These are phyloP conservation scores for Erysimum cheiri DNA, from an alignment of 441 rosid genomes.

Conservation along the genomic window DNA sequence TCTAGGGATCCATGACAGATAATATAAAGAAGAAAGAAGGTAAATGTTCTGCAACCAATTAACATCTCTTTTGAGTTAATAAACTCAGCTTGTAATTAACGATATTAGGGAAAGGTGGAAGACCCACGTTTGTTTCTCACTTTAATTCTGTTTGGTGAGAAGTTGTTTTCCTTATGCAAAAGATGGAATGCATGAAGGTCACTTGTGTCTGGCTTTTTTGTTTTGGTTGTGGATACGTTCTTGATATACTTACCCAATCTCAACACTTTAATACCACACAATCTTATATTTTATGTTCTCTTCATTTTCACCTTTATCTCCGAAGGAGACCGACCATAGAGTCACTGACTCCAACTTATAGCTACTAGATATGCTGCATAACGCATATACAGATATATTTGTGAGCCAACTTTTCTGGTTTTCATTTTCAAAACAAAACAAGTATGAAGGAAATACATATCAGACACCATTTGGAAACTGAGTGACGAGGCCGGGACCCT, in stretches of 20 bases:
- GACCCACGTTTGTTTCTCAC: slow-evolving; percentile 34
- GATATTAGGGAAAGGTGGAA: slow-evolving; percentile 30
- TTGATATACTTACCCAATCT: slow-evolving; percentile 17
- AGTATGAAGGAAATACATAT: slow-evolving; percentile 17
- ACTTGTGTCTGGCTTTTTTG: slow-evolving; percentile 21
- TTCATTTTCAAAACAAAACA: slow-evolving; percentile 27
- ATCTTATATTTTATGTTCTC: neutral
- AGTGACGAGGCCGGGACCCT: slow-evolving; percentile 43
- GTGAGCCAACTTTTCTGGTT: slow-evolving; percentile 20
- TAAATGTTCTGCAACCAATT: slow-evolving; percentile 9
- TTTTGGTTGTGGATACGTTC: slow-evolving; percentile 3
- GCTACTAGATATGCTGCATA: neutral
- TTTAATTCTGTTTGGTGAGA: slow-evolving; percentile 37
- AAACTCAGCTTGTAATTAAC: slow-evolving; percentile 14
- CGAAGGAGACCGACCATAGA: slow-evolving; percentile 3
- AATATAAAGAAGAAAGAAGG: slow-evolving; percentile 25
- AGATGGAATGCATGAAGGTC: slow-evolving; percentile 41
- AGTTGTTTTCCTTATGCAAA: slow-evolving; percentile 37
- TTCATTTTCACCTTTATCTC: neutral
- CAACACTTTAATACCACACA: neutral
- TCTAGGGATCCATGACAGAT: slow-evolving; percentile 35
- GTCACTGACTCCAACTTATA: slow-evolving; percentile 16
- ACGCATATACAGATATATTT: neutral
- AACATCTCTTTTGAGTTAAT: slow-evolving; percentile 16
- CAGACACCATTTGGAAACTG: slow-evolving; percentile 38